These are phyloP conservation scores for Boechera divaricarpa DNA, from an alignment of 345 rosid genomes.

Conservation along the genomic window DNA sequence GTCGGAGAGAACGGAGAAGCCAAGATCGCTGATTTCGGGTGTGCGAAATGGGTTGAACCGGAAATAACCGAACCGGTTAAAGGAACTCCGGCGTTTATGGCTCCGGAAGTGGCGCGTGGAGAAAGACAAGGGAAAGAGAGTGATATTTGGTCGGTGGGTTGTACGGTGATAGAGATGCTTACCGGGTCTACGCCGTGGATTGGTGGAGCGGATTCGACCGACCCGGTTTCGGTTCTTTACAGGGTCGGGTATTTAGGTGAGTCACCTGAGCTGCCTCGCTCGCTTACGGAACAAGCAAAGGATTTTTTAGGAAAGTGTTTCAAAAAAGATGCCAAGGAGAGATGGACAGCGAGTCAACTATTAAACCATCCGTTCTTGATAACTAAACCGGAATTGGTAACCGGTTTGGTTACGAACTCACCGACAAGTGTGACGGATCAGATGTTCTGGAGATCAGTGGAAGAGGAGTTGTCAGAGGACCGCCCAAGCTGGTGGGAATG, in stretches of 20 bases:
- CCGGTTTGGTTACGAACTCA: conserved; percentile 50
- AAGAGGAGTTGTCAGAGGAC: conserved; percentile 15
- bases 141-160: conserved; percentile 81
- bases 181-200: conserved; percentile 63
- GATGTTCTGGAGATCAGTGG: conserved; percentile 59
- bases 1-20: conserved; percentile 57
- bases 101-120: conserved; percentile 89
- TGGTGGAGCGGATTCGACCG: conserved; percentile 15
- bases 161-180: conserved; percentile 82
- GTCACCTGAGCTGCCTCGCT: conserved; percentile 54
- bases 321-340: conserved; percentile 53
- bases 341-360: conserved; percentile 61
- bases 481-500: conserved; percentile 41
- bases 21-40: conserved; percentile 78
- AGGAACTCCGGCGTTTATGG: conserved; percentile 82
- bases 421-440: conserved; percentile 84
- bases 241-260: conserved; percentile 56
- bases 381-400: conserved; percentile 43
- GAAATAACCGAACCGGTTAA: conserved; percentile 42
- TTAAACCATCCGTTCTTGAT: conserved; percentile 55
- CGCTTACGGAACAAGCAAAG: conserved; percentile 56
- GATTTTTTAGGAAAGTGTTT: conserved; percentile 70
- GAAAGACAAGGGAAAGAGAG: conserved; percentile 65
- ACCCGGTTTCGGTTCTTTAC: conserved; percentile 55
- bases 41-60: conserved; percentile 55